Base-by-base conservation (phyloP, 2,329 filamentous ascomycete species). In the Blastomyces silverae region DNA sequence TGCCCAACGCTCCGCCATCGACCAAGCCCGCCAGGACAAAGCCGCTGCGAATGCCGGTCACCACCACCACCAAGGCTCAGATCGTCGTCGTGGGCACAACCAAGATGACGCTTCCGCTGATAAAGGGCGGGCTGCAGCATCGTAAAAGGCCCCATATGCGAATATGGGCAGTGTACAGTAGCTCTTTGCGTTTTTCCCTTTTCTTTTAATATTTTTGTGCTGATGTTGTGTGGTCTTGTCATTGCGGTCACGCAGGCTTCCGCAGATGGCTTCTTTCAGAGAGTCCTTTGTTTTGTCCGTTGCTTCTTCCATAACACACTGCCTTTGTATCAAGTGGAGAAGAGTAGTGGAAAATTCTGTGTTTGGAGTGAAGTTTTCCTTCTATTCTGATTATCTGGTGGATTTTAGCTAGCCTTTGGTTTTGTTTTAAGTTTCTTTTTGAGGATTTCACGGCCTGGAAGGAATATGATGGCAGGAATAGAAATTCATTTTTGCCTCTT, bases 1-100 rank as follows among this genome's bases (percentile, higher is more conserved):
- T 74, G 89, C 91, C 70, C 92, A 97, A 79, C 87, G 92, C 70
- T 90, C 89, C 39, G 90, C 90, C 25, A 92, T 96, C 68, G 92
- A 97, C 73, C 91, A 96, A 77, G 90, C 91, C 64, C 89, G 92
- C 67, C 91, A 93, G 70, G 92, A 96, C 73, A 96, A 96, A 79
- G 84, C 76, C 55, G 71, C 73, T 15, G 66, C 73, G 15, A 70
- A 72, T 52, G 68, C 73, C 58, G 75, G 76, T 55, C 73, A 75
- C 55, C 72, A 74, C 56, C 73, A 74, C 56, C 73, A 73, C 17
- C 75, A 74, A 46, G 68, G 70, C 39, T 78, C 79, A 67, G 77
- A 78, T 69, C 78, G 80, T 67, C 76, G 80, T 64, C 69, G 71
- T 65, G 76, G 79, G 66, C 76, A 79, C 64, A 72, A 75, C 64